Percentiles rank a stretch among this genome's conserved stretches.
These are phyloP conservation scores for Fusarium siculi DNA, from an alignment of 2,329 filamentous ascomycete species.

Conservation along the genomic window DNA sequence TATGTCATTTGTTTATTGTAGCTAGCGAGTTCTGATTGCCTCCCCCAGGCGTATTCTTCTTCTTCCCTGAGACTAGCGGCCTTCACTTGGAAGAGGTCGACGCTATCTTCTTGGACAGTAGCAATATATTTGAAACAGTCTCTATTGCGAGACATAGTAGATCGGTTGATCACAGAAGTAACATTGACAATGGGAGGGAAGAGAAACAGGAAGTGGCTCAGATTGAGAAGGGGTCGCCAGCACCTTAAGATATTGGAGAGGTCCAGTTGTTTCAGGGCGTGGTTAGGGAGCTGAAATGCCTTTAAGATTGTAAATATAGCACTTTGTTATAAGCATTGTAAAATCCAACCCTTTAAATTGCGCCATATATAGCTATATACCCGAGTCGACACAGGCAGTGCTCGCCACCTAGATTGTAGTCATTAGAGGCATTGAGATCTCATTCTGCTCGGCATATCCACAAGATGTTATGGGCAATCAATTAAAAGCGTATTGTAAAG, in stretches of 20 bases:
- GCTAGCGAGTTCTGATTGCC: too few relatives aligned
- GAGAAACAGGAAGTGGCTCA: not conserved
- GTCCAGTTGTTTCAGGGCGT: accelerated
- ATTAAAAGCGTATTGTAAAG: accelerated
- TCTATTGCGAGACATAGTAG: not conserved
- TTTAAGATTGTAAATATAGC: accelerated
- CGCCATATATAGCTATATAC: too few relatives aligned
- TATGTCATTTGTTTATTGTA: too few relatives aligned
- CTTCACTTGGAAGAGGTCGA: constrained; percentile 2
- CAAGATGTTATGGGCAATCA: too few relatives aligned
- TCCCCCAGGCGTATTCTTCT: not conserved
- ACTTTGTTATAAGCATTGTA: not conserved
- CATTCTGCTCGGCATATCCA: too few relatives aligned
- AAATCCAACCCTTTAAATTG: accelerated
- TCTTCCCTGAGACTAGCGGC: constrained; percentile 4
- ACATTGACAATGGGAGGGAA: accelerated
- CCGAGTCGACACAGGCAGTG: too few relatives aligned
- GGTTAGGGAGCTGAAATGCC: accelerated
- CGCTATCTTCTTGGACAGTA: not conserved
- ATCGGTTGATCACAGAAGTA: accelerated
- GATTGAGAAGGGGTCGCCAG: not conserved
- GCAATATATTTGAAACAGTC: not conserved
- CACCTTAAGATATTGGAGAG: not conserved
- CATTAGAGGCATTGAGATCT: too few relatives aligned
- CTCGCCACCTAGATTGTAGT: too few relatives aligned